Conservation (phyloP, 768 basidiomycete species). For the Lactarius deliciosus region DNA sequence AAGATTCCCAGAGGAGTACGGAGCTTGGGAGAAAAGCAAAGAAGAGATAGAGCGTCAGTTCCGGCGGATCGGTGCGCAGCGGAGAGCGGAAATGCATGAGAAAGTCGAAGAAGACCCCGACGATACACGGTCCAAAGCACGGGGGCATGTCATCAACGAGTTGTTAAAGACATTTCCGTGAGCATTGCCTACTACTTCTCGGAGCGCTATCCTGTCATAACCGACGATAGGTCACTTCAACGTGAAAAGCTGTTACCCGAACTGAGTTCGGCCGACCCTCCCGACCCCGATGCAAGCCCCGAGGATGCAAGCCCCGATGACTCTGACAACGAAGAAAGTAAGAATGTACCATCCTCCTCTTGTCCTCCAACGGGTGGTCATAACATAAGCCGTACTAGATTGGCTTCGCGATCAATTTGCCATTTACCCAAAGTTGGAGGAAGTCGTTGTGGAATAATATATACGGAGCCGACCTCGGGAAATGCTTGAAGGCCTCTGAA, state of each 20-base stretch:
- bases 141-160: not conserved
- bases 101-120: not conserved
- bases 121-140: not conserved
- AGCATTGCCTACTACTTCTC: not conserved
- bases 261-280: not conserved
- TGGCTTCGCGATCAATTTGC: conserved; percentile 6
- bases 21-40: not conserved
- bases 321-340: not conserved
- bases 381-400: conserved; percentile 2
- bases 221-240: conserved; percentile 2
- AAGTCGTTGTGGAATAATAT: not conserved
- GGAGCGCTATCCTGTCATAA: not conserved
- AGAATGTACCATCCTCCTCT: too few species aligned
- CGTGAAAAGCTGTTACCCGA: conserved; percentile 3
- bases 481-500: not conserved
- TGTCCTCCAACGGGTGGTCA: too few species aligned
- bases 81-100: not conserved
- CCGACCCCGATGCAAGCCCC: not conserved
- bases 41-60: not conserved
- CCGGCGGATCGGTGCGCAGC: not conserved
- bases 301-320: not conserved
- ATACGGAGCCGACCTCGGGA: conserved; percentile 7
- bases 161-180: conserved; percentile 18
- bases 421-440: not conserved
- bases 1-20: conserved; percentile 5